Base-by-base conservation (phyloP, 2,329 filamentous ascomycete genomes). In the Xylaria arbuscula region DNA sequence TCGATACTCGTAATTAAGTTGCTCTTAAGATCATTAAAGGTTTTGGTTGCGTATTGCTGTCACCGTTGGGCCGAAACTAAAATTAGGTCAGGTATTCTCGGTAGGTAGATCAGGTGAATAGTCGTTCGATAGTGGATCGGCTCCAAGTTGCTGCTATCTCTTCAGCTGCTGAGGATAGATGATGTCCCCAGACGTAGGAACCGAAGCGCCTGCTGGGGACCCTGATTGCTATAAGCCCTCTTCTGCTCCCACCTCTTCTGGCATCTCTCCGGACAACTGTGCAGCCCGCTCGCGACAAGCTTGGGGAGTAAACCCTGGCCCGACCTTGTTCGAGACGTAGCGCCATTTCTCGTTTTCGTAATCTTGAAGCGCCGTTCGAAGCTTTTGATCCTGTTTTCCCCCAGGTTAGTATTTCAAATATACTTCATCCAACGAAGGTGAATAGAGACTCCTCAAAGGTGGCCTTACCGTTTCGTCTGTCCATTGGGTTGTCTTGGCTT, bases 331-430 rank as follows among this genome's bases (percentile, higher is more conserved):
- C 68, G 94, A 92, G 70, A 97, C 90, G 77, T 97, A 93, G 74
- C 93, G 91, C 94, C 94, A 98, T 78, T 93, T 93, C 80, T 97
- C 94, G 82, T 92, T 92, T 78, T 96, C 93, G 83, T 95, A 95
- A 80, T 95, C 93, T 78, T 92, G 89, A 73, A 95, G 87, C 5
- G 92, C 92, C 64, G 86, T 89, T 70, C 89, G 90, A 74, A 96
- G 88, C 80, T 93, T 93, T 79, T 91, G 87, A 73, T 94, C 89
- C 93, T 95, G 78, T 57, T 64, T 36, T 70, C 66, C 38, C 45
- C 19, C 59, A 17, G 50, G 40, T 72, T 70, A 73, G 72, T 55
- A 70, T 55, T 28, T 24, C 7, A n/a, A n/a, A 38, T 19, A 45
- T 15, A 22, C 13, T 50, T 42, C 15, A 4, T 28, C 17, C 19